Evolutionary conservation across 2,329 filamentous ascomycete species (phyloP).

Genomic region (Hymenoscyphus albidus): DNA sequence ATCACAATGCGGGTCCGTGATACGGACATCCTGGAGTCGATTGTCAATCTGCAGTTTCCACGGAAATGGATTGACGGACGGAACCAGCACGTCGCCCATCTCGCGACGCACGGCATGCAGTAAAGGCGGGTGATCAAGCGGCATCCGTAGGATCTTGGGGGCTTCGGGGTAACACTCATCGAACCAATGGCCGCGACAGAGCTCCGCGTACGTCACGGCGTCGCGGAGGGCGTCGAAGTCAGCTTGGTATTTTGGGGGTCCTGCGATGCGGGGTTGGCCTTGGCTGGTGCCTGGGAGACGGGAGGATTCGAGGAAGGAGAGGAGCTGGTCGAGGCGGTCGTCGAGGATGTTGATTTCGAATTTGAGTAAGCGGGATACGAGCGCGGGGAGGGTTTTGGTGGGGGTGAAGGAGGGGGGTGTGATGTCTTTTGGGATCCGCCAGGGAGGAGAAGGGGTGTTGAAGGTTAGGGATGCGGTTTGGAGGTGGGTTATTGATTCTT

Average conservation of each 20-base stretch:
- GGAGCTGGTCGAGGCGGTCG: constrained; percentile 15
- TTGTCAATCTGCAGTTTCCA: constrained; percentile 9
- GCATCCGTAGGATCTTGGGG: not conserved
- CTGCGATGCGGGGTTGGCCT: constrained; percentile 9
- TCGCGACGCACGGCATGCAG: constrained; percentile 8
- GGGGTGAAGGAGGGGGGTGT: not conserved
- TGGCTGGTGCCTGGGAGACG: constrained; percentile 11
- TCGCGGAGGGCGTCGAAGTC: constrained; percentile 7
- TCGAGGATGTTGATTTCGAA: constrained; percentile 18
- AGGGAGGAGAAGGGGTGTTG: not conserved
- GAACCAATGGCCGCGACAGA: constrained; percentile 6
- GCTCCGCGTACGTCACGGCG: not conserved
- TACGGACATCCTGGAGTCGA: not conserved
- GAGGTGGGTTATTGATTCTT: constrained; percentile 7
- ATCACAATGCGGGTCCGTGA: not conserved
- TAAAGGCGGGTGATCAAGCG: constrained; percentile 12
- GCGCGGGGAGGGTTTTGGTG: constrained; percentile 9
- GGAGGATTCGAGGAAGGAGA: constrained; percentile 10
- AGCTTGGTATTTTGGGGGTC: constrained; percentile 8
- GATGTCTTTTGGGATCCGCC: not conserved
- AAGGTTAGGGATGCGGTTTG: constrained; percentile 5
- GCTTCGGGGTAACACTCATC: constrained; percentile 2
- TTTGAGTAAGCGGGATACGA: constrained; percentile 12
- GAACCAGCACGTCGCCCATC: constrained; percentile 8
- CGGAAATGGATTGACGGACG: not conserved